These are phyloP conservation scores for Margaritispora aquatica DNA, from an alignment of 495 filamentous ascomycete species.

Conservation along the genomic window DNA sequence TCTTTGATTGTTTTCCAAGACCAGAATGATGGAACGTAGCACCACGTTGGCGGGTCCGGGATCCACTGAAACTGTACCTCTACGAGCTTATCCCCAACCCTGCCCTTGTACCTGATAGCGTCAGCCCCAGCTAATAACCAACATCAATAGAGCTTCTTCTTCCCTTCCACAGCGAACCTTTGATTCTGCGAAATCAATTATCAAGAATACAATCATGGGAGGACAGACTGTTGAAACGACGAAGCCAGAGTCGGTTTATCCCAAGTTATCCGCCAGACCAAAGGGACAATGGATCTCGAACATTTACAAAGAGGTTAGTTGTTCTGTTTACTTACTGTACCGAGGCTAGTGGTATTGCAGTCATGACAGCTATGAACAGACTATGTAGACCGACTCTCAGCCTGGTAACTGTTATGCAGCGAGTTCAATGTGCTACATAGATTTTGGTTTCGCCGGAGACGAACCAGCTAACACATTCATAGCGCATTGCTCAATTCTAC, in stretches of 20 bases:
- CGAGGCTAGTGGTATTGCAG: no score
- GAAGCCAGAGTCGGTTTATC: conserved; percentile 35
- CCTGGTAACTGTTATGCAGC: no score
- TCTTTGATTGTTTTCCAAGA: not conserved
- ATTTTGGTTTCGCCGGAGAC: no score
- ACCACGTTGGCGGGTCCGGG: not conserved
- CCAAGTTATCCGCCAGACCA: conserved; percentile 38
- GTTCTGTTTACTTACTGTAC: not conserved
- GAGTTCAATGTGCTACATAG: no score
- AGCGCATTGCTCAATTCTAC: conserved; percentile 73
- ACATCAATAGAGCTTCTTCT: conserved; percentile 13
- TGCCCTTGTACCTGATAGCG: conserved; percentile 3
- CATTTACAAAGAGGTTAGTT: conserved; percentile 64
- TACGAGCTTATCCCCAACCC: not conserved
- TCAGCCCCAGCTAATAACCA: conserved; percentile 11
- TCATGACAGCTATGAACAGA: no score
- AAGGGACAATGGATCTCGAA: conserved; percentile 77
- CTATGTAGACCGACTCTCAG: no score
- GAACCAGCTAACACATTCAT: not conserved
- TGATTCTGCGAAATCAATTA: conserved; percentile 5
- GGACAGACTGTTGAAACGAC: conserved; percentile 31
- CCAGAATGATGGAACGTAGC: not conserved
- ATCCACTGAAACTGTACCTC: not conserved
- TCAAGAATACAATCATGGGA: conserved; percentile 28
- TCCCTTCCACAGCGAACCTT: conserved; percentile 12